A percentile compares a stretch with the other conserved stretches of the same genome.
These are phyloP conservation scores for Heterobasidion irregulare DNA, from an alignment of 1,284 basidiomycete species.

Conservation along the genomic window DNA sequence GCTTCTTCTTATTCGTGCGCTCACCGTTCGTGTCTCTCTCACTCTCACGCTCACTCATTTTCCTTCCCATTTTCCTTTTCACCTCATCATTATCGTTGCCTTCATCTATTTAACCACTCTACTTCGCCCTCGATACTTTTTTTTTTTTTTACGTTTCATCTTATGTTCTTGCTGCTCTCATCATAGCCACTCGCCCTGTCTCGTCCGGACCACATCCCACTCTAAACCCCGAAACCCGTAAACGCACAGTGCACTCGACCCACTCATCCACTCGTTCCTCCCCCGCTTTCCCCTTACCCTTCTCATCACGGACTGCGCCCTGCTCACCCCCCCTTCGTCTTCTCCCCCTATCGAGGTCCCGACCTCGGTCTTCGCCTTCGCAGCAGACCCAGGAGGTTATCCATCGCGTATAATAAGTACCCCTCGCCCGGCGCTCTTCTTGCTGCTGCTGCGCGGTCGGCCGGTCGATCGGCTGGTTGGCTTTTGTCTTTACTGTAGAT, in stretches of 20 bases:
- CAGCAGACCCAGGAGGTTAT: slow-evolving; percentile 1
- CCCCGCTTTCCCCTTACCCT: slow-evolving; percentile 8
- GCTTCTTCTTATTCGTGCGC: slow-evolving; percentile 12
- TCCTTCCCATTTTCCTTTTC: slow-evolving; percentile 11
- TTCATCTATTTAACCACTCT: slow-evolving; percentile 12
- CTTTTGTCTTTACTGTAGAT: background rate
- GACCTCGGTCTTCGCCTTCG: background rate
- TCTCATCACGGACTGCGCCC: slow-evolving; percentile 5
- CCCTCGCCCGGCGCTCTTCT: background rate
- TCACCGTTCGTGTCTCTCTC: slow-evolving; percentile 1
- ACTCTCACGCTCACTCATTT: slow-evolving; percentile 8
- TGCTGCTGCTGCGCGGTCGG: background rate
- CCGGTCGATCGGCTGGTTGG: background rate
- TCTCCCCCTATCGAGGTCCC: background rate
- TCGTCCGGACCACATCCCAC: background rate
- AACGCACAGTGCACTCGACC: background rate
- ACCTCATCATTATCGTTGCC: slow-evolving; percentile 13
- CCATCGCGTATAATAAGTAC: slow-evolving; percentile 1
- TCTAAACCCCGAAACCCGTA: background rate
- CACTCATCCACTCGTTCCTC: slow-evolving; percentile 1
- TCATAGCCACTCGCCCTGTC: background rate
- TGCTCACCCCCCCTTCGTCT: background rate
- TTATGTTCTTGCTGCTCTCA: background rate
- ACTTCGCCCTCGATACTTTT: slow-evolving; percentile 9
- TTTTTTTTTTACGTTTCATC: slow-evolving; percentile 4